Base-by-base conservation (phyloP, 2,329 filamentous ascomycete genomes). In the Moelleriella libera region DNA sequence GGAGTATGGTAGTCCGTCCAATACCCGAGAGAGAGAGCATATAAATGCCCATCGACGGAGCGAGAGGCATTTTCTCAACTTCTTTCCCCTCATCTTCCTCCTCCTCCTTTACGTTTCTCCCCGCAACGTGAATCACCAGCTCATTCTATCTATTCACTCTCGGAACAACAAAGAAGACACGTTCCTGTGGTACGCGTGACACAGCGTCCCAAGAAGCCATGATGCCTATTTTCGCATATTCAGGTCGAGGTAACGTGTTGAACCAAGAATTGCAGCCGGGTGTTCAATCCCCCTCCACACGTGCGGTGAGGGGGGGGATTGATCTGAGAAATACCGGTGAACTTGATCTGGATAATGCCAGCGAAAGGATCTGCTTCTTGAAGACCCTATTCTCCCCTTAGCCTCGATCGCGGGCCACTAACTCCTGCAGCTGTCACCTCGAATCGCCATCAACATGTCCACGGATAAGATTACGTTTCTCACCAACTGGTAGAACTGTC, bases 271-370 rank as follows among this genome's bases (percentile, higher is more conserved):
- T 59, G 68, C 67, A 70, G 60, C 65, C 67, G 67, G 67, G 67
- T 70, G 67, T 68, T 68, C 57, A 54, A 48, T 60, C 56, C 53
- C 51, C 32, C 37, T 30, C 32, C 44, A 43, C 37, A 34, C 29
- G 51, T 46, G 40, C 14, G 42, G 34, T 31, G 30, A 14, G 45
- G 40, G 49, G 56, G 53, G 56, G 57, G 56, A 55, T 58, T 59
- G 63, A 62, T 82, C 80, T 84, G 80, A 84, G 80, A 85, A 76
- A 83, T 82, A 85, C 81, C 81, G 80, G 70, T 70, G 74, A 85
- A 87, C 82, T 86, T 86, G 82, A 85, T 84, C 81, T 84, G 80
- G 79, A 81, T 82, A 85, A 85, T 85, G 75, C 81, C 81, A 85
- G 83, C 83, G 83, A 82, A 86, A 86, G 83, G 79, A 86, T 78